A percentile compares a stretch with the other conserved stretches of the same genome.
Evolutionary conservation across 2,329 filamentous ascomycete genomes (phyloP).

Genomic region (Mycosphaerelloides madeirae): DNA sequence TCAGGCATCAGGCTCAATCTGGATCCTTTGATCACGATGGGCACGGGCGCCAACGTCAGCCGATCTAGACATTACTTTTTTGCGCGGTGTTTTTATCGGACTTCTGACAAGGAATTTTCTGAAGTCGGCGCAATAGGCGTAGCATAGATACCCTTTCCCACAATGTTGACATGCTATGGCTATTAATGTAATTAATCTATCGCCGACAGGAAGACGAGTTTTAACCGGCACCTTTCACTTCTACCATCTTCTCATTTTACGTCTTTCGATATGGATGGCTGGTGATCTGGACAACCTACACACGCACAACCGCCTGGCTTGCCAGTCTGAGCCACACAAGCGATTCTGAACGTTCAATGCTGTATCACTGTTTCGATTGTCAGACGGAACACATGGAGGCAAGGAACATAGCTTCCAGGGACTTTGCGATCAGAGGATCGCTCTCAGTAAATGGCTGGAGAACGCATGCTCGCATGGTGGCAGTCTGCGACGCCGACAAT

Average conservation of each 20-base stretch:
- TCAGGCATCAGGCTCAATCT: slow-evolving; percentile 1
- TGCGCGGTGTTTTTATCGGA: slow-evolving; percentile 8
- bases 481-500: too few species aligned
- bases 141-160: slow-evolving; percentile 8
- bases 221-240: slow-evolving; percentile 7
- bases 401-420: too few species aligned
- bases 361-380: too few species aligned
- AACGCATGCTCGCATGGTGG: too few species aligned
- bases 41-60: not conserved
- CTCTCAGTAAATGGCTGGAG: too few species aligned
- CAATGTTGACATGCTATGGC: slow-evolving; percentile 6
- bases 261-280: too few species aligned
- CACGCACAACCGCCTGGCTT: too few species aligned
- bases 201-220: slow-evolving; percentile 9
- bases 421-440: too few species aligned
- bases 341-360: too few species aligned
- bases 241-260: not conserved
- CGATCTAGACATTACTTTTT: slow-evolving; percentile 1
- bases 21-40: not conserved
- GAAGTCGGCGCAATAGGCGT: slow-evolving; percentile 3
- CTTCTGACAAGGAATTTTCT: slow-evolving; percentile 7
- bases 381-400: too few species aligned
- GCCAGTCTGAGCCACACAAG: too few species aligned
- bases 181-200: slow-evolving; percentile 9
- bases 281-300: too few species aligned